Evolutionary conservation across 169 alveolate genomes (phyloP).

Genomic region (Plasmodium chabaudi): DNA sequence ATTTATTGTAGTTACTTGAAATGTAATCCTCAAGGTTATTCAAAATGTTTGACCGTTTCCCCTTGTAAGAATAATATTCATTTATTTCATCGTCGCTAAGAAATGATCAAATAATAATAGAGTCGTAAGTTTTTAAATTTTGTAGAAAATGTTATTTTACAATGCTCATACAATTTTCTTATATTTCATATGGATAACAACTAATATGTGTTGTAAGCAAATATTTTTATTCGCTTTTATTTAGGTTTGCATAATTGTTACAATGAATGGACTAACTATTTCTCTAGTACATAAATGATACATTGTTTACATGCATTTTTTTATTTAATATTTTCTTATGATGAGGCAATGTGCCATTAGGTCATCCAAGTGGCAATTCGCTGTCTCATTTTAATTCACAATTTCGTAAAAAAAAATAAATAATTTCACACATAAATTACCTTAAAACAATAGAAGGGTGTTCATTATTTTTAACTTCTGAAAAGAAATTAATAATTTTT

Average conservation of each 20-base stretch:
- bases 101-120: background rate
- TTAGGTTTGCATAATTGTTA: no score
- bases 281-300: no score
- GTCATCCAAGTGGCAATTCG: background rate
- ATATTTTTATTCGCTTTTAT: no score
- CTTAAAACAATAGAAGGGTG: constrained; percentile 39
- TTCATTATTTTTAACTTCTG: constrained; percentile 68
- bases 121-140: no score
- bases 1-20: constrained; percentile 53
- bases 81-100: constrained; percentile 68
- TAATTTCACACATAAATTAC: background rate
- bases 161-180: no score
- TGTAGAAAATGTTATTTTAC: no score
- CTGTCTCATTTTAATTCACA: background rate
- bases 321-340: no score
- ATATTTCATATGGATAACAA: no score
- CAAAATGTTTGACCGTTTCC: constrained; percentile 35
- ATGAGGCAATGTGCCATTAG: no score
- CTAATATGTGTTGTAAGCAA: no score
- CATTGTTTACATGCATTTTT: no score
- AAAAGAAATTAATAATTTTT: constrained; percentile 44
- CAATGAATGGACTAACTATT: no score
- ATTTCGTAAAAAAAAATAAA: background rate
- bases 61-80: constrained; percentile 59
- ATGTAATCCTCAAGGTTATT: constrained; percentile 61